phyloP scores from a whole-genome alignment of 2,329 filamentous ascomycete genomes.

The Aspergillus sp. region DNA sequence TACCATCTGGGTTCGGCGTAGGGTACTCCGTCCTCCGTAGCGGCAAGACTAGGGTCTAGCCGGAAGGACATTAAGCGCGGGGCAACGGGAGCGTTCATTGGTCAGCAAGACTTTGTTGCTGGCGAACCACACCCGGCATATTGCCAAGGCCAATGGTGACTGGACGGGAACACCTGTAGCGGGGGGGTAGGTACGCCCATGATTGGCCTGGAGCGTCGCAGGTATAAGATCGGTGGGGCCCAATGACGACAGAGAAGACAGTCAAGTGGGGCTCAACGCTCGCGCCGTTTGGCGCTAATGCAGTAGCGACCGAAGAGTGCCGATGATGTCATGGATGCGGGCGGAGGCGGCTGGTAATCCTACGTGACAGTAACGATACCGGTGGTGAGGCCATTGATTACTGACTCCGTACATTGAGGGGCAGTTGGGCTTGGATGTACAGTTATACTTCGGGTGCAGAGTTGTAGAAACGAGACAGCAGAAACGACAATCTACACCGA shows the following conservation, averaged over 20 bases:
- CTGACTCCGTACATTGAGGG: neutral
- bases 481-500: too few species aligned
- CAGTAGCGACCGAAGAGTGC: neutral
- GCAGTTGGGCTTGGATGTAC: neutral
- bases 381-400: neutral
- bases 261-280: slow-evolving; percentile 19
- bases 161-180: slow-evolving; percentile 15
- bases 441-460: too few species aligned
- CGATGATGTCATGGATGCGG: slow-evolving; percentile 20
- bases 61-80: neutral
- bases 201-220: slow-evolving; percentile 16
- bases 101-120: neutral
- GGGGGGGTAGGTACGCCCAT: slow-evolving; percentile 1
- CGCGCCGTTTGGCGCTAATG: slow-evolving; percentile 16
- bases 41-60: too few species aligned
- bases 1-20: neutral
- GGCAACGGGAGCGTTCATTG: neutral
- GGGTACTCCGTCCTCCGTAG: neutral
- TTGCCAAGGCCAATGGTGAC: slow-evolving; percentile 14
- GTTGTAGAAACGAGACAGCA: too few species aligned
- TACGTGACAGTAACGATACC: neutral
- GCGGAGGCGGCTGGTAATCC: too few species aligned
- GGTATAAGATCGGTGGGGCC: slow-evolving; percentile 25
- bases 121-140: slow-evolving; percentile 7
- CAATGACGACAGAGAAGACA: slow-evolving; percentile 24